phyloP scores from a whole-genome alignment of 192 early-diverging fungal genomes.

The Coemansia umbellata region DNA sequence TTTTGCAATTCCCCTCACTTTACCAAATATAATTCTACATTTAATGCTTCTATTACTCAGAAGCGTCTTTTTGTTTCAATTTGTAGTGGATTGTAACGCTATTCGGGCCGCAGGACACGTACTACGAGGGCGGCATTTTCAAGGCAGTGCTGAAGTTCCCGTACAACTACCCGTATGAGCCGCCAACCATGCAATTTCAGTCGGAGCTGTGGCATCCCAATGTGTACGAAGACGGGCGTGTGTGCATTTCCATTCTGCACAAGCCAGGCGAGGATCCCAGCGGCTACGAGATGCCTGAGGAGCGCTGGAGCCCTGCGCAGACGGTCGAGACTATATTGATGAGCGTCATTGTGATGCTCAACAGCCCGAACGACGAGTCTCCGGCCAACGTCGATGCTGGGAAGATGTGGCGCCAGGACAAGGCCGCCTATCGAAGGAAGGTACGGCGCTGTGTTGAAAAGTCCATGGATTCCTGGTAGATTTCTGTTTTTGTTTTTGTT shows the following conservation, averaged over 20 bases:
- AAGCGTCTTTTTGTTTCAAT: background rate
- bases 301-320: constrained; percentile 95
- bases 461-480: constrained; percentile 29
- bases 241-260: constrained; percentile 96
- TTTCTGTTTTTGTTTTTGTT: background rate
- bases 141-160: constrained; percentile 74
- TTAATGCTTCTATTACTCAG: background rate
- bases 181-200: constrained; percentile 83
- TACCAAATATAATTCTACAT: background rate
- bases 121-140: constrained; percentile 95
- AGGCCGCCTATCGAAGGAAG: constrained; percentile 66
- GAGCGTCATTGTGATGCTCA: constrained; percentile 89
- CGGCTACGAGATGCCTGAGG: constrained; percentile 85
- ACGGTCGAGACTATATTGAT: constrained; percentile 91
- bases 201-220: constrained; percentile 95
- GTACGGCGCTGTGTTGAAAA: constrained; percentile 60
- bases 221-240: constrained; percentile 83
- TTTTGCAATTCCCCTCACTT: background rate
- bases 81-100: constrained; percentile 85
- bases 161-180: constrained; percentile 76
- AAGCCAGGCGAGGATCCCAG: constrained; percentile 82
- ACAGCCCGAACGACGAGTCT: constrained; percentile 88
- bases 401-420: constrained; percentile 76
- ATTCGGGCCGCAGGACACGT: constrained; percentile 81
- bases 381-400: constrained; percentile 95